These are phyloP conservation scores for Venturia nashicola DNA, from an alignment of 2,329 filamentous ascomycete species.

Conservation along the genomic window DNA sequence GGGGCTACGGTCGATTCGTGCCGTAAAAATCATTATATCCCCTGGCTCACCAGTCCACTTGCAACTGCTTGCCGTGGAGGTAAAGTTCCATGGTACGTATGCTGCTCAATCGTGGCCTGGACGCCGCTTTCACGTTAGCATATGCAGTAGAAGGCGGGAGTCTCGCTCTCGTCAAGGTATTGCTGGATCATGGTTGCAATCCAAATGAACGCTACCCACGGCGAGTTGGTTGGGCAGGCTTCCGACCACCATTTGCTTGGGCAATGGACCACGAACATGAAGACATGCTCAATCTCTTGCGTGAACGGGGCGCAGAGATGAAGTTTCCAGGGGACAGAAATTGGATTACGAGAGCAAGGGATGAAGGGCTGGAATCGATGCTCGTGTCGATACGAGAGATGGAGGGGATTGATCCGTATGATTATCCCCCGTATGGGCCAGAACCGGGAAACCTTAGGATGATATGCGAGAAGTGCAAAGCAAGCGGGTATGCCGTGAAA, in stretches of 20 bases:
- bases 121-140: not conserved
- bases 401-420: not conserved
- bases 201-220: not conserved
- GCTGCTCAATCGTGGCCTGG: not conserved
- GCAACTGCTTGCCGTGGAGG: not conserved
- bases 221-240: no score
- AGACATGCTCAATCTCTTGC: not conserved
- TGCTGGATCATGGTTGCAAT: not conserved
- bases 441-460: not conserved
- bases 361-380: not conserved
- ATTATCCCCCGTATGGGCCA: not conserved
- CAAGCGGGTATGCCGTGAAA: no score
- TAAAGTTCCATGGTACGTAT: not conserved
- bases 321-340: no score
- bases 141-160: not conserved
- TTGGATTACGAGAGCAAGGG: not conserved
- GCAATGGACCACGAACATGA: not conserved
- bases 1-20: not conserved
- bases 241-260: not conserved
- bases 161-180: not conserved
- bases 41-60: no score
- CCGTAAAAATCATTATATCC: no score
- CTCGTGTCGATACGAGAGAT: not conserved
- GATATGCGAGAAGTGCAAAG: not conserved
- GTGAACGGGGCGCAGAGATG: not conserved